phyloP scores from a whole-genome alignment of 345 rosid species.

The Carallia pectinifolia region DNA sequence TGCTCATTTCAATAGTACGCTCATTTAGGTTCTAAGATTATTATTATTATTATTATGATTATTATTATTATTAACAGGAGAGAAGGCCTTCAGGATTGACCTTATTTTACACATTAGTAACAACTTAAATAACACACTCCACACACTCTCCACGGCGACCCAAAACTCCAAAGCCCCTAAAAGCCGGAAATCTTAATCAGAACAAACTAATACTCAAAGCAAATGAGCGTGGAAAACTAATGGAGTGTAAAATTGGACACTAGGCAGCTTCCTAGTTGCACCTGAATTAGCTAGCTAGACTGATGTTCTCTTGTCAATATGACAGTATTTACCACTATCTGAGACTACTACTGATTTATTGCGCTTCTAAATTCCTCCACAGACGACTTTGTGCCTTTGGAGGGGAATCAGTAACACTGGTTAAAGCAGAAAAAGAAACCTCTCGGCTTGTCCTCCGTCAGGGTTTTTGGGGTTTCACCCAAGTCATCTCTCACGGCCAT shows the following conservation, averaged over 20 bases:
- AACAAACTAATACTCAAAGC: constrained; percentile 5
- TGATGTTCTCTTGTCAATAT: constrained; percentile 3
- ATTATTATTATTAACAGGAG: neutral
- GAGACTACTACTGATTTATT: constrained; percentile 28
- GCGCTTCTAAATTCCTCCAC: constrained; percentile 2
- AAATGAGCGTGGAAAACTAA: constrained; percentile 9
- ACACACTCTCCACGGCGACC: constrained; percentile 32
- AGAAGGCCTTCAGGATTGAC: constrained; percentile 34
- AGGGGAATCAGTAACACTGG: constrained; percentile 55
- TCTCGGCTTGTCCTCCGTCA: constrained; percentile 42
- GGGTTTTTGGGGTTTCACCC: constrained; percentile 42
- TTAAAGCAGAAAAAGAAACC: constrained; percentile 82
- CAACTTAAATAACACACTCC: neutral
- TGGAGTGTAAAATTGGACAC: constrained; percentile 14
- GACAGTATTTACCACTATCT: constrained; percentile 17
- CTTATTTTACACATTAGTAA: constrained; percentile 15
- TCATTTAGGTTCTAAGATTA: too few relatives aligned
- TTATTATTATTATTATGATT: too few relatives aligned
- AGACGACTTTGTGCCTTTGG: constrained; percentile 11
- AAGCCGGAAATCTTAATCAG: constrained; percentile 1
- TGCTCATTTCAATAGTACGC: too few relatives aligned
- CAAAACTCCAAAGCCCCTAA: constrained; percentile 12
- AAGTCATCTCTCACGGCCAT: constrained; percentile 59
- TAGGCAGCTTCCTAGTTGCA: constrained; percentile 13
- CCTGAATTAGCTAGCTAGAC: constrained; percentile 25